Percentiles rank a stretch among this genome's conserved stretches.
These are phyloP conservation scores for Alternaria sp. DNA, from an alignment of 2,329 filamentous ascomycete species.

Conservation along the genomic window DNA sequence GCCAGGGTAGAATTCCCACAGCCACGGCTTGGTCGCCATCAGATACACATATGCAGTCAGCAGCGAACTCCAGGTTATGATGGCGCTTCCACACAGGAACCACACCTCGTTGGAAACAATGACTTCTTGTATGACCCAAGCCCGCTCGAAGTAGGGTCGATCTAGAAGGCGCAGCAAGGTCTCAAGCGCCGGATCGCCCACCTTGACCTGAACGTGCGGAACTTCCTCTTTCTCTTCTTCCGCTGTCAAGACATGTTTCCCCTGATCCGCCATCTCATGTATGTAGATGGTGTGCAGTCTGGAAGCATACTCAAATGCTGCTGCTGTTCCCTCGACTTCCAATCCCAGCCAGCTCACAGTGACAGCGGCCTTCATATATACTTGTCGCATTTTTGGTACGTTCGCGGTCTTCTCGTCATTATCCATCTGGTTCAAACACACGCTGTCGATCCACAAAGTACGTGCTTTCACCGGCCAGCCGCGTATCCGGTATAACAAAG, in stretches of 20 bases:
- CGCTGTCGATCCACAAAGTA: background rate
- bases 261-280: background rate
- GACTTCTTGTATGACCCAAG: background rate
- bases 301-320: background rate
- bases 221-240: background rate
- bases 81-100: constrained; percentile 1
- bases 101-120: background rate
- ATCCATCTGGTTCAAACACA: background rate
- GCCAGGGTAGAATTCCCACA: too few relatives aligned
- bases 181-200: background rate
- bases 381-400: background rate
- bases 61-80: background rate
- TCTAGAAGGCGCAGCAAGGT: background rate
- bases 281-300: background rate
- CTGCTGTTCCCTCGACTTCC: background rate
- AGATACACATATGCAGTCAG: too few relatives aligned
- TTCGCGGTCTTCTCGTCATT: background rate
- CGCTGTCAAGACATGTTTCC: background rate
- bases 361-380: background rate
- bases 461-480: background rate
- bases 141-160: background rate
- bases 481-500: too few relatives aligned
- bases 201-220: background rate
- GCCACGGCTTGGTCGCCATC: too few relatives aligned
- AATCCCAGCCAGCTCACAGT: background rate